Conservation (phyloP, 1,284 basidiomycete species). For the Malassezia nana region DNA sequence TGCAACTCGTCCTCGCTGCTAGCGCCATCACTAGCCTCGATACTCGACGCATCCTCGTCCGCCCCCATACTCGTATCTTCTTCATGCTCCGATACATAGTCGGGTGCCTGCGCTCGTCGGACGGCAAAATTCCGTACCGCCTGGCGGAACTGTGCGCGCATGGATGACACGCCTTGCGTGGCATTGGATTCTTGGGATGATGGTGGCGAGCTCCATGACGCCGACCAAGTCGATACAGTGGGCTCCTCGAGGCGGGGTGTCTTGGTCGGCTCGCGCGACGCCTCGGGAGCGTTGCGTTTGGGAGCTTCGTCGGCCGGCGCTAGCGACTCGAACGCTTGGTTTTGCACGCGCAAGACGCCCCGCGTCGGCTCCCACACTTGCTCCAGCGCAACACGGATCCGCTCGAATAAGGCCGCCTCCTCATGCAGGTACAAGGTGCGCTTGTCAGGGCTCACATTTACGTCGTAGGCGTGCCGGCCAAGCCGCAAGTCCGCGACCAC, state of each 20-base stretch:
- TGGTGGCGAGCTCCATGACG: background rate
- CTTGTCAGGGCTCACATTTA: constrained; percentile 96
- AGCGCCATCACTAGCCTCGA: too few species aligned
- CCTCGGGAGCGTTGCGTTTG: background rate
- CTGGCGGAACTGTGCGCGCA: constrained; percentile 11
- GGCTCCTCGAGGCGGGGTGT: background rate
- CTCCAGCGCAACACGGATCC: constrained; percentile 65
- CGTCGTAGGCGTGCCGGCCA: constrained; percentile 73
- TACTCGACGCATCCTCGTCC: background rate
- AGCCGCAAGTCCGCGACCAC: constrained; percentile 72
- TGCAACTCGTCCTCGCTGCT: too few species aligned
- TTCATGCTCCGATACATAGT: background rate
- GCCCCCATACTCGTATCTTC: too few species aligned
- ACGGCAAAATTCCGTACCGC: constrained; percentile 11
- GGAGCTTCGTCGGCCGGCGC: background rate
- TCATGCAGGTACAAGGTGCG: constrained; percentile 84
- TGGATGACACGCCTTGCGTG: background rate
- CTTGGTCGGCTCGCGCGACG: background rate
- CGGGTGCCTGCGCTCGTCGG: background rate
- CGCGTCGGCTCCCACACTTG: constrained; percentile 58
- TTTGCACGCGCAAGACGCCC: constrained; percentile 55
- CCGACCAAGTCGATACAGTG: background rate
- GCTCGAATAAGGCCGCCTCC: constrained; percentile 68
- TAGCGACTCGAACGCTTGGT: background rate
- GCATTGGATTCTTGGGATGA: background rate